Percentiles rank a stretch among this genome's conserved stretches.
Conservation (phyloP, 2,329 filamentous ascomycete genomes). For the Tolypocladium endophyticum region DNA sequence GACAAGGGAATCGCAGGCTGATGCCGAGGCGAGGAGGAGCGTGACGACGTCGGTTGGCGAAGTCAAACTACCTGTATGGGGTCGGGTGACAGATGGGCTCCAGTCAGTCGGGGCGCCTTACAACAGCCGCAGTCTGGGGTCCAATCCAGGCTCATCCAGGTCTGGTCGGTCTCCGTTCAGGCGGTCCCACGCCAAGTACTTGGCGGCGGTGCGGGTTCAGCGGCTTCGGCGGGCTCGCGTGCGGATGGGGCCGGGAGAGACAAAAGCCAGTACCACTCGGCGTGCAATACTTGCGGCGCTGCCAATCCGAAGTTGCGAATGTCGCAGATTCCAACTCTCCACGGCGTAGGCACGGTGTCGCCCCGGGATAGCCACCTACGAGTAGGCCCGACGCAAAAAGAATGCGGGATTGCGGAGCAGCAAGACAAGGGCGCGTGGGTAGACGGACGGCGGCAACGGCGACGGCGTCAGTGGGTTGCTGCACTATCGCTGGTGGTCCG, state of each 20-base stretch:
- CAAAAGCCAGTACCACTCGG: not conserved
- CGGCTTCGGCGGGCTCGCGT: not conserved
- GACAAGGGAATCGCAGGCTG: conserved; percentile 21
- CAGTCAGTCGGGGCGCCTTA: not conserved
- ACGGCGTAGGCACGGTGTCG: not conserved
- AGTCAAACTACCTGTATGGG: conserved; percentile 13
- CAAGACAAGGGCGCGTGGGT: not conserved
- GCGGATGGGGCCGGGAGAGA: not conserved
- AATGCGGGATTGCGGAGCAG: conserved; percentile 1
- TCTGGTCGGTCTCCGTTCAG: not conserved
- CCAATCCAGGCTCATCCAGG: not conserved
- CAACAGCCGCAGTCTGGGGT: not conserved
- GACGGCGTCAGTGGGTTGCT: not conserved
- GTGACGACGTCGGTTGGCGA: conserved; percentile 11
- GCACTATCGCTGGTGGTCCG: not conserved
- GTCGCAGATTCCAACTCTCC: conserved; percentile 3
- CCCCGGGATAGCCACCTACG: not conserved
- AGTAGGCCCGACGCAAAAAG: conserved; percentile 2
- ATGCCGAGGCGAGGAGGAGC: conserved; percentile 11
- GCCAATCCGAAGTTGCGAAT: not conserved
- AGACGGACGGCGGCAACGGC: not conserved
- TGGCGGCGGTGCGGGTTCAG: not conserved
- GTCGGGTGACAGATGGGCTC: conserved; percentile 13
- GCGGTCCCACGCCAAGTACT: not conserved
- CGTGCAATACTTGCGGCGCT: not conserved